phyloP scores from a whole-genome alignment of 352 stramenopile genomes.

The Pythium volutum region DNA sequence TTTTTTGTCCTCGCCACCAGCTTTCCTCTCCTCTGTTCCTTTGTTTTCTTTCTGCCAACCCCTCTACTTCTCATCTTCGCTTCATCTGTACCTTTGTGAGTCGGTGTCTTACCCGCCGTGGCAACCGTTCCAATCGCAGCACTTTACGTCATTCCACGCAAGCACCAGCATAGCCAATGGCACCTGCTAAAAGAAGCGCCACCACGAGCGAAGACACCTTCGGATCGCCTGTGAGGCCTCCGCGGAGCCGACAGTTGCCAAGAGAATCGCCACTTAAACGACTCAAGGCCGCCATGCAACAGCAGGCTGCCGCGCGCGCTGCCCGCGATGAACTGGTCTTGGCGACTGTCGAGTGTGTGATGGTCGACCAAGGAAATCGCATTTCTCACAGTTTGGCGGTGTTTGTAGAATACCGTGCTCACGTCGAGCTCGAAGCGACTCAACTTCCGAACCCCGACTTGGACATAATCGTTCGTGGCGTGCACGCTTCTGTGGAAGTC shows the following conservation, averaged over 20 bases:
- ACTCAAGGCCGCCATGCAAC: not conserved
- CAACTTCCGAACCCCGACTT: not conserved
- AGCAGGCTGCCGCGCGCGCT: not conserved
- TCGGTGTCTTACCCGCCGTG: no score
- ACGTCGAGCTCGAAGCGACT: not conserved
- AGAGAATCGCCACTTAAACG: constrained; percentile 4
- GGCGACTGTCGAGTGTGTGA: not conserved
- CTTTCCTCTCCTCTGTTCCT: no score
- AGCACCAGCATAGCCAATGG: not conserved
- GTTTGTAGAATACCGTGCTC: not conserved
- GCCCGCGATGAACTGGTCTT: constrained; percentile 5
- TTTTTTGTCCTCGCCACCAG: no score
- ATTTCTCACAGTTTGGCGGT: no score
- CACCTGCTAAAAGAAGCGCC: not conserved
- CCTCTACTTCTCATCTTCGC: no score
- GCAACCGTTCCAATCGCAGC: no score
- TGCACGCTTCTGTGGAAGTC: constrained; percentile 9
- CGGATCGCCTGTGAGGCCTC: not conserved
- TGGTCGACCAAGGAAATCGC: no score
- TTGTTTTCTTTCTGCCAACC: no score
- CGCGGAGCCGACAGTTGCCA: not conserved
- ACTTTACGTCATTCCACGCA: not conserved
- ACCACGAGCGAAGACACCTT: not conserved
- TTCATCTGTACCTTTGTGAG: no score
- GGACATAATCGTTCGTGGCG: constrained; percentile 7